Base-by-base conservation (phyloP, 148 eudicot species). In the Cornus suecica region DNA sequence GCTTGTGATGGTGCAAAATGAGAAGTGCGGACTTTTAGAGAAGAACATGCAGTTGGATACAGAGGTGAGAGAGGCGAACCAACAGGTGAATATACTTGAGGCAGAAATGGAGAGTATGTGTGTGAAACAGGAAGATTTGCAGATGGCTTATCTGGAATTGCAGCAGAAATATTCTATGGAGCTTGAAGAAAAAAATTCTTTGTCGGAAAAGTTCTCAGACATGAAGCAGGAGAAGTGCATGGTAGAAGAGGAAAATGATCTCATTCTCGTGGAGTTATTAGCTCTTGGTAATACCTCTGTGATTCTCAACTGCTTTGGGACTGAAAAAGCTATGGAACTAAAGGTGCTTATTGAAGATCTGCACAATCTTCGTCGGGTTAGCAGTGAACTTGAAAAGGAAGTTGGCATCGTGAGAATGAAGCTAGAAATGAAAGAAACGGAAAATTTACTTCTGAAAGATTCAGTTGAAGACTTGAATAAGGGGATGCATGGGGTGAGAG, bases 401-500 rank as follows among this genome's bases (percentile, higher is more conserved):
- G 83, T 86, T 41, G 79, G 31, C 52, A 72, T 63, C 48, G 77
- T 92, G 81, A 80, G 80, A 72, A 84, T 67, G 42, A 78, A 80
- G 77, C 66, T 92, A 65, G 79, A 79, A 70, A 76, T 84, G 81
- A 86, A 84, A 80, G 89, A 87, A 79, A 76, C 72, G 23, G 95
- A 92, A 81, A 92, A 86, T 80, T 42, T 80, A 75, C 73, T 76
- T 28, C 81, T 92, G 74, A 83, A 81, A 70, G 83, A 86, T 73
- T 84, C 83, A 6, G 51, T 84, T 74, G 27, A 78, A 60, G 80
- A 75, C 76, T 76, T 89, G 76, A 88, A 85, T 62, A 82, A 83
- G 77, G 84, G 83, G 81, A 86, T 87, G 48, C 79, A 48, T 25
- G 91, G 83, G 75, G 82, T 87, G 58, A 80, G 68, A 78, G 86